Conservation (phyloP, 176 grass and related monocot species). For the Lolium rigidum region DNA sequence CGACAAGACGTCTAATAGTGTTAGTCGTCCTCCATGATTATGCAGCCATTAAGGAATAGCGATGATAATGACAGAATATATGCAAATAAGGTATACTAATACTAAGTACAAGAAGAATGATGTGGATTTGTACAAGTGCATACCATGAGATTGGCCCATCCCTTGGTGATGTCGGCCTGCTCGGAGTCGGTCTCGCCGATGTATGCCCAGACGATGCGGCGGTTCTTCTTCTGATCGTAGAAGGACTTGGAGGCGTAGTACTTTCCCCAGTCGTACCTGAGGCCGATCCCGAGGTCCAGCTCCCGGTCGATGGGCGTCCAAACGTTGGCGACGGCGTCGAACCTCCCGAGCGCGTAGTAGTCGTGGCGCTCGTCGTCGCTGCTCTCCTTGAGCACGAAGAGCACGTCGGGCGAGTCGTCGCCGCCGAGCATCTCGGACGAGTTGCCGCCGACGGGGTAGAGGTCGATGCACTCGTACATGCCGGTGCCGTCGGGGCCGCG, state of each 20-base stretch:
- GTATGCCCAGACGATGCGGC: slow-evolving; percentile 66
- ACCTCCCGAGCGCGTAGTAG: slow-evolving; percentile 65
- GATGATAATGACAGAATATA: too few species aligned
- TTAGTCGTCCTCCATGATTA: neutral
- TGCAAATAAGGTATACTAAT: too few species aligned
- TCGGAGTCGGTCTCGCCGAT: slow-evolving; percentile 69
- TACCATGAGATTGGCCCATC: slow-evolving; percentile 51
- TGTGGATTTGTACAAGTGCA: neutral
- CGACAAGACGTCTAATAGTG: neutral
- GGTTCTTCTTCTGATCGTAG: slow-evolving; percentile 51
- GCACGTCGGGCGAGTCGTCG: neutral
- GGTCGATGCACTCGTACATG: slow-evolving; percentile 15
- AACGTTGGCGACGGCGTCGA: slow-evolving; percentile 38
- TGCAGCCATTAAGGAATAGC: too few species aligned
- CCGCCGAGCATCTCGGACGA: neutral
- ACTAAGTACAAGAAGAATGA: neutral
- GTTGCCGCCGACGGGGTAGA: neutral
- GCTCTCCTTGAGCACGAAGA: slow-evolving; percentile 72
- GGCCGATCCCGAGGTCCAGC: slow-evolving; percentile 55
- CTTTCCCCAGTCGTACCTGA: slow-evolving; percentile 71
- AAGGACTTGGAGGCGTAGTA: slow-evolving; percentile 79
- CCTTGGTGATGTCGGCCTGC: slow-evolving; percentile 56
- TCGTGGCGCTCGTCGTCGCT: slow-evolving; percentile 65
- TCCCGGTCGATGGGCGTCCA: slow-evolving; percentile 48
- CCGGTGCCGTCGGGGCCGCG: slow-evolving; percentile 27